Evolutionary conservation across 2,329 filamentous ascomycete genomes (phyloP).

Genomic region (Talaromyces piceae): DNA sequence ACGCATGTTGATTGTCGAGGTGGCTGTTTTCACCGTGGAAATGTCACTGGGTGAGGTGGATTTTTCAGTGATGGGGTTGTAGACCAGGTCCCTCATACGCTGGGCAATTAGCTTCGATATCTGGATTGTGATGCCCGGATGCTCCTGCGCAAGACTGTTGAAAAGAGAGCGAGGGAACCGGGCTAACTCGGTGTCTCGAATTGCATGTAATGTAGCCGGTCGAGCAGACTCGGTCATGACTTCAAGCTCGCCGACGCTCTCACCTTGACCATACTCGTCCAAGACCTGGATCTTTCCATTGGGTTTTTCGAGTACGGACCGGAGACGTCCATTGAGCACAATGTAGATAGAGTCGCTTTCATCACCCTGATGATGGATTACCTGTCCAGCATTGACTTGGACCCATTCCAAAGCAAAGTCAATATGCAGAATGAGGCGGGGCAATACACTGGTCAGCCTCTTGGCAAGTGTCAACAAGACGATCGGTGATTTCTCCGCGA

Average conservation of each 20-base stretch:
- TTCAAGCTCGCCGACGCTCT: conserved; percentile 94
- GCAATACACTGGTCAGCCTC: conserved; percentile 78
- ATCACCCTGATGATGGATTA: conserved; percentile 87
- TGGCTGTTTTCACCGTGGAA: conserved; percentile 47
- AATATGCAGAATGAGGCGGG: conserved; percentile 85
- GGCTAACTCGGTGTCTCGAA: conserved; percentile 90
- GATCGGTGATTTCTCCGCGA: conserved; percentile 87
- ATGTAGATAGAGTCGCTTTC: conserved; percentile 99
- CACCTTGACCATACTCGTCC: conserved; percentile 91
- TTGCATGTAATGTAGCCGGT: conserved; percentile 88
- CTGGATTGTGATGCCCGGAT: conserved; percentile 97
- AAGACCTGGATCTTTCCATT: conserved; percentile 77
- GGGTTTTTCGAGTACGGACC: conserved; percentile 73
- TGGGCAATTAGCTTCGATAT: conserved; percentile 98
- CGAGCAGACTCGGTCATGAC: conserved; percentile 90
- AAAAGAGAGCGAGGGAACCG: conserved; percentile 95
- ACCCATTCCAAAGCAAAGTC: conserved; percentile 98
- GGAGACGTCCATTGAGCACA: conserved; percentile 84
- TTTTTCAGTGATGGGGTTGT: conserved; percentile 65
- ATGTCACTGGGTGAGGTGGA: conserved; percentile 55
- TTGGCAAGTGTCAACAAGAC: conserved; percentile 95
- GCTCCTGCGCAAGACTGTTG: conserved; percentile 94
- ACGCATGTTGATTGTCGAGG: conserved; percentile 83
- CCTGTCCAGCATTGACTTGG: conserved; percentile 89
- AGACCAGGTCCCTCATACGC: conserved; percentile 75